Base-by-base conservation (phyloP, 768 basidiomycete species). In the Phaeolepiota aurea region DNA sequence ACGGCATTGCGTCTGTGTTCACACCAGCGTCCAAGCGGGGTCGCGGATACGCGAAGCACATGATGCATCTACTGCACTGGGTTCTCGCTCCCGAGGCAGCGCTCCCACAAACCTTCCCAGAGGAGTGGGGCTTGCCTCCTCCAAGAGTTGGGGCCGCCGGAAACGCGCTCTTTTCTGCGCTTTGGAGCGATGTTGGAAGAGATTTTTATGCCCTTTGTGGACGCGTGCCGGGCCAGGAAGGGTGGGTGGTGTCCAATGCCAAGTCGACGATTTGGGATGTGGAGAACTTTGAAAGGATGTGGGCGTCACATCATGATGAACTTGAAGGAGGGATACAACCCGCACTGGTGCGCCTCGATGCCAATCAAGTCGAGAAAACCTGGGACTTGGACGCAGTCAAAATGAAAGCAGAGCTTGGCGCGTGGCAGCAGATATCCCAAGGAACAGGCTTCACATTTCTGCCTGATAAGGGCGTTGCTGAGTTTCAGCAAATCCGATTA, bases 61-160 rank as follows among this genome's bases (percentile, higher is more conserved):
- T 81, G 78, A 78, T 82, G 79, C 62, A 68, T 10, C 65, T 83
- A 18, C 42, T 83, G 25, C 79, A 83, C 49, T 62, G 60, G 60
- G 50, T 59, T 1, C 43, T 62, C 16, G 57, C 51, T 13, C 46
- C 49, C n/a, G 39, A 42, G 18, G 40, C 48, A 2, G 46, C 46
- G 13, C 25, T 54, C 13, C 41, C 48, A 3, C 38, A 44, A 3
- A 23, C 39, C 18, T 59, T 58, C 32, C 56, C 56, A 1, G 44
- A 38, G 14, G 49, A 52, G 32, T 61, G 57, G 60, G 56, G 57
- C 10, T 19, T 21, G 10, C 47, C 50, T n/a, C 60, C 58, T 2
- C 28, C 21, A 15, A 48, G 48, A 16, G 44, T 44, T 3, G 23
- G 30, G 22, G 43, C 32, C 22, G 45, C 47, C 3, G 47, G 51